Percentiles rank a stretch among this genome's conserved stretches.
These are phyloP conservation scores for Patellifolia procumbens DNA, from an alignment of 179 eudicot species.

Conservation along the genomic window DNA sequence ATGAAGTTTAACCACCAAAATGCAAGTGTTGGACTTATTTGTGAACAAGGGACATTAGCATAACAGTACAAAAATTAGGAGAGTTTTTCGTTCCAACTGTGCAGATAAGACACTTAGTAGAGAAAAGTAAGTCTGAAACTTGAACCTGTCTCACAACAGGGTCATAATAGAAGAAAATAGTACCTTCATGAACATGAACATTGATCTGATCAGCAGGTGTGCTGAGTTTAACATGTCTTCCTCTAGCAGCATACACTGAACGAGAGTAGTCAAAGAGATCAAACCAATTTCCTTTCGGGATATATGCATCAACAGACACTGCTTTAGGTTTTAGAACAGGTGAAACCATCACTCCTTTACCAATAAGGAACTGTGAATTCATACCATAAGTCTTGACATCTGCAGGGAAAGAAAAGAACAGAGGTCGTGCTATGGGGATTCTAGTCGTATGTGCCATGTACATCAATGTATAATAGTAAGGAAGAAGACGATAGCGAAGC, in stretches of 20 bases:
- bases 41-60: no score
- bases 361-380: constrained; percentile 66
- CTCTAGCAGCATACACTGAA: constrained; percentile 37
- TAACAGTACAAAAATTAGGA: no score
- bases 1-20: no score
- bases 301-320: constrained; percentile 54
- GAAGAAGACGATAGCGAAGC: constrained; percentile 73
- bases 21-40: no score
- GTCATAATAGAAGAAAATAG: no score
- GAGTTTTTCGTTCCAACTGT: no score
- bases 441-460: constrained; percentile 64
- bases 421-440: constrained; percentile 68
- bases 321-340: constrained; percentile 56
- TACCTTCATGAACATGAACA: constrained; percentile 69
- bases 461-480: constrained; percentile 71
- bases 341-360: constrained; percentile 69
- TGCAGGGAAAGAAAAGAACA: constrained; percentile 71
- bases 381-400: constrained; percentile 55
- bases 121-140: no score
- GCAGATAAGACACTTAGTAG: no score
- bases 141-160: no score
- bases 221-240: constrained; percentile 41
- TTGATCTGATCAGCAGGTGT: constrained; percentile 67
- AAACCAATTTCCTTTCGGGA: constrained; percentile 80
- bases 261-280: constrained; percentile 58